Conservation (phyloP, 768 basidiomycete species). For the Pleurotus tuber-regium region DNA sequence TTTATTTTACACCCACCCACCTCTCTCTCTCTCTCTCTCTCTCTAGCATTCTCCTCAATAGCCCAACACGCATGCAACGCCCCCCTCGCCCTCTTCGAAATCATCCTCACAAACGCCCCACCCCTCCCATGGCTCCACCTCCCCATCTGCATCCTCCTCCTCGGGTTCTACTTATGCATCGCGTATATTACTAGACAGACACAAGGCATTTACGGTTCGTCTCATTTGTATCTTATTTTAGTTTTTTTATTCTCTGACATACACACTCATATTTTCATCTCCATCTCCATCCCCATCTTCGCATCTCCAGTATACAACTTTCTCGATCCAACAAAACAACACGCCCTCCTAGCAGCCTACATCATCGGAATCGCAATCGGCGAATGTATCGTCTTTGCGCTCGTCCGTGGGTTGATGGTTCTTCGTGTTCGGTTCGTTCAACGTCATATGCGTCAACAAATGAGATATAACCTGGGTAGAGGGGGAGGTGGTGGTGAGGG, state of each 20-base stretch:
- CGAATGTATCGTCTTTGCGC: conserved; percentile 47
- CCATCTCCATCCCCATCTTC: background rate
- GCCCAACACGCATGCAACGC: conserved; percentile 63
- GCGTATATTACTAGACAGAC: conserved; percentile 65
- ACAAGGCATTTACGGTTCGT: conserved; percentile 66
- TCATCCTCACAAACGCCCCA: conserved; percentile 46
- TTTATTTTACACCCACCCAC: background rate
- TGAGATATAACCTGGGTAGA: no score
- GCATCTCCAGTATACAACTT: conserved; percentile 56
- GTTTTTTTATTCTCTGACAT: background rate
- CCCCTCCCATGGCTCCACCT: conserved; percentile 54
- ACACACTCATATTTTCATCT: background rate
- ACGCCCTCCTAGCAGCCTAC: conserved; percentile 52
- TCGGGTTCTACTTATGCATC: conserved; percentile 58
- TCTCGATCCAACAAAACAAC: conserved; percentile 49
- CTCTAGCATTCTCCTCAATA: conserved; percentile 25
- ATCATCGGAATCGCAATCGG: conserved; percentile 58
- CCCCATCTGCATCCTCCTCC: conserved; percentile 42
- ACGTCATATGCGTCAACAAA: no score
- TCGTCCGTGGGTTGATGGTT: no score
- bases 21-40: conserved; percentile 10
- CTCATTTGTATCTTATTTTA: background rate
- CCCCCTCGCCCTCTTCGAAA: conserved; percentile 54
- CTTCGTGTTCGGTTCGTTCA: no score
- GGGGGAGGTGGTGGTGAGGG: no score